These are phyloP conservation scores for Hirschfeldia incana DNA, from an alignment of 345 rosid species.

Conservation along the genomic window DNA sequence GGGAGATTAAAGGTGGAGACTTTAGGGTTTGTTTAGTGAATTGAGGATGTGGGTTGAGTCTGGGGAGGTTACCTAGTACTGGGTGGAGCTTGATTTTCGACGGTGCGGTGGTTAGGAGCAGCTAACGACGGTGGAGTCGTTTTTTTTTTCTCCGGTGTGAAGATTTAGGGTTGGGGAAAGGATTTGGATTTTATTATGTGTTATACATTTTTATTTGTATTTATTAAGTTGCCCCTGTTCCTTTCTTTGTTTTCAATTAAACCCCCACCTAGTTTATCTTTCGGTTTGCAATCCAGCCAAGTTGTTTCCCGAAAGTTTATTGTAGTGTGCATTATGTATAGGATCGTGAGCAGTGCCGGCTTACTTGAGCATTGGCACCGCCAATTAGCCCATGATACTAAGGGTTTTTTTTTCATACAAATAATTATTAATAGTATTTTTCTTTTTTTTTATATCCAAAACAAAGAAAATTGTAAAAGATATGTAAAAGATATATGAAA, in stretches of 20 bases:
- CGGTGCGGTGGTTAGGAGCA: conserved; percentile 3
- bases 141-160: conserved; percentile 9
- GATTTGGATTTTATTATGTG: neutral
- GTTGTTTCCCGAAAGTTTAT: too few species aligned
- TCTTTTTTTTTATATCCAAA: too few species aligned
- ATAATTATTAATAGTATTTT: too few species aligned
- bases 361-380: too few species aligned
- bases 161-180: conserved; percentile 10
- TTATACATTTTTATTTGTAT: neutral
- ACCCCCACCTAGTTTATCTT: neutral
- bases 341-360: too few species aligned
- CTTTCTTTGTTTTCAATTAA: too few species aligned
- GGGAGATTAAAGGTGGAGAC: neutral
- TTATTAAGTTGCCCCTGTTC: neutral
- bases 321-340: too few species aligned
- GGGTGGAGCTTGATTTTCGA: neutral
- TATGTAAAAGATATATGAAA: too few species aligned
- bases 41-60: neutral
- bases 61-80: conserved; percentile 1
- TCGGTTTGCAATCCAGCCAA: too few species aligned
- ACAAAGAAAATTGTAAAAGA: too few species aligned
- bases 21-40: neutral
- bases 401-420: too few species aligned
- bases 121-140: conserved; percentile 20
- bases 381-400: too few species aligned